phyloP scores from a whole-genome alignment of 192 early-diverging fungal genomes.

The Backusella westeae region DNA sequence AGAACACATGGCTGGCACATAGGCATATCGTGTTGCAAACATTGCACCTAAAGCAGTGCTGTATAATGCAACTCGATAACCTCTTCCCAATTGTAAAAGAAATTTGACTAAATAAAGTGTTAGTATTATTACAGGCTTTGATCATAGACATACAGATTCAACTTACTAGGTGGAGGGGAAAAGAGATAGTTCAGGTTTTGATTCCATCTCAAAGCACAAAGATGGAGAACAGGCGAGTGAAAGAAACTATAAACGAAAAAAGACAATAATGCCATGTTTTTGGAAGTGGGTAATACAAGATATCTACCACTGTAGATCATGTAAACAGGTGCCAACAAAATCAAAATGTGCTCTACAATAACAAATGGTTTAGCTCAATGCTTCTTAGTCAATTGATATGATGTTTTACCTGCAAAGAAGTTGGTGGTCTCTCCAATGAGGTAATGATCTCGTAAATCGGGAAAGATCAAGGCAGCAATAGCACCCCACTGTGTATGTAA shows the following conservation, averaged over 20 bases:
- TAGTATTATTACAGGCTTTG: neutral
- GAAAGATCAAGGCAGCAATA: constrained; percentile 46
- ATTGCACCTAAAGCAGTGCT: constrained; percentile 24
- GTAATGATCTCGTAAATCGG: constrained; percentile 50
- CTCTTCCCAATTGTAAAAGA: constrained; percentile 20
- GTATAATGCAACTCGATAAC: constrained; percentile 27
- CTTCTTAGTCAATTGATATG: neutral
- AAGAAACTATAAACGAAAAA: constrained; percentile 52
- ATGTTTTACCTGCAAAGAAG: constrained; percentile 46
- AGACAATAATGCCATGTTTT: constrained; percentile 46
- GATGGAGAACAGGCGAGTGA: constrained; percentile 44
- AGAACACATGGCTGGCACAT: constrained; percentile 15
- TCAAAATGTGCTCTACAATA: constrained; percentile 43
- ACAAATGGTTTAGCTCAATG: neutral
- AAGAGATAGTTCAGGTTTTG: constrained; percentile 54
- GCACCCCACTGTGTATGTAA: constrained; percentile 58
- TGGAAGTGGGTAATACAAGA: constrained; percentile 46
- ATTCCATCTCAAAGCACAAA: constrained; percentile 42
- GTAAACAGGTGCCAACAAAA: constrained; percentile 45
- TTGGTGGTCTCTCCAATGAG: constrained; percentile 48
- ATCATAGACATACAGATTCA: too few relatives aligned
- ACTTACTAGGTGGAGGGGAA: constrained; percentile 52
- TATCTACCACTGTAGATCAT: constrained; percentile 55
- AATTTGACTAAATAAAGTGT: constrained; percentile 18
- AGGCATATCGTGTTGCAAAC: constrained; percentile 26